Base-by-base conservation (phyloP, 2,329 filamentous ascomycete genomes). In the Graphilbum ipis-grandicollis region DNA sequence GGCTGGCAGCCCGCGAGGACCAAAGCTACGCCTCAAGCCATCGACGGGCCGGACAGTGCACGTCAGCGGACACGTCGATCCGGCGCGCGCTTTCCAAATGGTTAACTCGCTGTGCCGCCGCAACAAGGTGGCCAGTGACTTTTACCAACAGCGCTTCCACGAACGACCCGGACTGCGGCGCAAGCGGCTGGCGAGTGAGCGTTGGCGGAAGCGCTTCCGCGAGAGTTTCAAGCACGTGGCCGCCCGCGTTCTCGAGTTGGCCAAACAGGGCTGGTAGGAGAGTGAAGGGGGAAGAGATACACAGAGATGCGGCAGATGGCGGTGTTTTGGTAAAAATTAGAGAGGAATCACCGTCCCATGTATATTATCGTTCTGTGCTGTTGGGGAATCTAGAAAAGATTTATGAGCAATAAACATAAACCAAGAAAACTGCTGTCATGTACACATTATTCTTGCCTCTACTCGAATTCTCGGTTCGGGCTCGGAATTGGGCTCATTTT, bases 211-310 rank as follows among this genome's bases (percentile, higher is more conserved):
- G 44, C 68, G 71, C 41, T 90, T 88, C 57, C 75, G 71, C 62
- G 53, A 54, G 23, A 77, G 75, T 4, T 86, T 90, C 56, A 65
- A 62, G 53, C 66, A 66, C 5, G 70, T 73, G 10, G 68, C 82
- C 8, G 52, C 48, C 30, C 63, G 80, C 45, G 80, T 84, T 6
- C 61, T 68, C 50, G 68, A 80, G 52, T 62, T 92, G 58, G 78
- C 71, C 47, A 70, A 62, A 51, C 81, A 90, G 57, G 83, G 83
- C 3, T 90, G 84, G 82, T 92, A 58, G 49, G n/a, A n/a, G n/a
- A n/a, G n/a, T n/a, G n/a, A n/a, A n/a, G n/a, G n/a, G n/a, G n/a
- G n/a, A n/a, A n/a, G n/a, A n/a, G n/a, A n/a, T n/a, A n/a, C n/a
- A n/a, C n/a, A n/a, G n/a, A n/a, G n/a, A n/a, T n/a, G n/a, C n/a